phyloP scores from a whole-genome alignment of 495 filamentous ascomycete genomes.

The Pseudomonodictys pantanalensis region DNA sequence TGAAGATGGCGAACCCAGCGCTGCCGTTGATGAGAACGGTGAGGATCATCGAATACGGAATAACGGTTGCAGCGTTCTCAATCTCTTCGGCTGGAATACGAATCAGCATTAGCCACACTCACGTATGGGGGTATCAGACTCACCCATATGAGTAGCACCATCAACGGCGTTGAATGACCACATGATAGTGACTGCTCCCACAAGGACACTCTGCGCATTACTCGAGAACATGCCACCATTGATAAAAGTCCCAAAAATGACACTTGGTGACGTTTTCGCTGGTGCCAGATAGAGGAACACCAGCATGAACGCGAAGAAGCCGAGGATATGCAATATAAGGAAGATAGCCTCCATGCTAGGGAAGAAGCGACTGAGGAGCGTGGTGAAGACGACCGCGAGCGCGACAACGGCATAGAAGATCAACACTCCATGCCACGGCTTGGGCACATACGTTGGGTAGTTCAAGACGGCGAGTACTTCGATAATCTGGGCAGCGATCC shows the following conservation, averaged over 20 bases:
- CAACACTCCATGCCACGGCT: constrained; percentile 15
- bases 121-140: background rate
- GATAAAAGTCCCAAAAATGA: constrained; percentile 11
- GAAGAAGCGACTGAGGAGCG: constrained; percentile 7
- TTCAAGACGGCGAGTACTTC: constrained; percentile 5
- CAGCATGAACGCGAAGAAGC: constrained; percentile 24
- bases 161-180: constrained; percentile 7
- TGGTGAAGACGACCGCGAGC: constrained; percentile 6
- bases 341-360: constrained; percentile 5
- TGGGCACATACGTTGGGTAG: constrained; percentile 1
- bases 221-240: constrained; percentile 18
- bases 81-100: constrained; percentile 25
- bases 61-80: constrained; percentile 5
- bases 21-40: constrained; percentile 8
- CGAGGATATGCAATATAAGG: constrained; percentile 14
- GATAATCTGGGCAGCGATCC: background rate
- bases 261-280: background rate
- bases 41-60: constrained; percentile 10
- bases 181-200: constrained; percentile 6
- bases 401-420: constrained; percentile 16
- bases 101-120: background rate
- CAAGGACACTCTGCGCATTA: background rate
- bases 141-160: constrained; percentile 21
- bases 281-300: constrained; percentile 20
- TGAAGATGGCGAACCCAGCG: constrained; percentile 10